phyloP scores from a whole-genome alignment of 2,329 filamentous ascomycete genomes.

The Colletotrichum sojae region DNA sequence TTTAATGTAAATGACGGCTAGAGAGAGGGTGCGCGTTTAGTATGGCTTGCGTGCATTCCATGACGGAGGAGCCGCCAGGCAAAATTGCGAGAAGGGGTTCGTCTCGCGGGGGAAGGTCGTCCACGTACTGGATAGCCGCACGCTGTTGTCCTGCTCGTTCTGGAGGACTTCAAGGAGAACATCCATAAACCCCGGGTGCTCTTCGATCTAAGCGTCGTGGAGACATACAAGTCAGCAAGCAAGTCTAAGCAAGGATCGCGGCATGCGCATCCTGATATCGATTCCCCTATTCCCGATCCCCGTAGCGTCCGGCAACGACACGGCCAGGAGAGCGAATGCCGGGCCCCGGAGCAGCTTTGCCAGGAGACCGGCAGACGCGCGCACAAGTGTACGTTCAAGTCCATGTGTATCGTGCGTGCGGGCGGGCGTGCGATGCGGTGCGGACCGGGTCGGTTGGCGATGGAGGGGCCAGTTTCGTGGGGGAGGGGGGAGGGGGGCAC shows the following conservation, averaged over 20 bases:
- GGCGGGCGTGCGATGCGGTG: conserved; percentile 34
- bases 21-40: conserved; percentile 39
- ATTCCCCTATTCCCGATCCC: not conserved
- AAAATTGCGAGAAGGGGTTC: conserved; percentile 33
- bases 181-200: conserved; percentile 90
- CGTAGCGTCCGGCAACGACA: conserved; percentile 1
- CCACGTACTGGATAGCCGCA: conserved; percentile 88
- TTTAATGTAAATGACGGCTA: conserved; percentile 97
- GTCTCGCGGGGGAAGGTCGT: conserved; percentile 40
- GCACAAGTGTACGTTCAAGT: conserved; percentile 8
- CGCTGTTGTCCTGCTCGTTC: conserved; percentile 85
- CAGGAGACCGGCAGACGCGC: conserved; percentile 26
- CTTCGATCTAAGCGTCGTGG: conserved; percentile 79
- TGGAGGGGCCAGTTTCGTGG: conserved; percentile 38
- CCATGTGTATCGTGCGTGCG: conserved; percentile 1
- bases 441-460: conserved; percentile 35
- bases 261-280: conserved; percentile 1
- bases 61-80: not conserved
- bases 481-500: conserved; percentile 28
- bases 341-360: conserved; percentile 34
- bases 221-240: conserved; percentile 31
- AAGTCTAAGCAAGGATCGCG: conserved; percentile 39
- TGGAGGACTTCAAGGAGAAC: conserved; percentile 92
- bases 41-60: conserved; percentile 3
- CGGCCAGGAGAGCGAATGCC: not conserved